Conservation (phyloP, 495 filamentous ascomycete genomes). For the Penicillium antarcticum region DNA sequence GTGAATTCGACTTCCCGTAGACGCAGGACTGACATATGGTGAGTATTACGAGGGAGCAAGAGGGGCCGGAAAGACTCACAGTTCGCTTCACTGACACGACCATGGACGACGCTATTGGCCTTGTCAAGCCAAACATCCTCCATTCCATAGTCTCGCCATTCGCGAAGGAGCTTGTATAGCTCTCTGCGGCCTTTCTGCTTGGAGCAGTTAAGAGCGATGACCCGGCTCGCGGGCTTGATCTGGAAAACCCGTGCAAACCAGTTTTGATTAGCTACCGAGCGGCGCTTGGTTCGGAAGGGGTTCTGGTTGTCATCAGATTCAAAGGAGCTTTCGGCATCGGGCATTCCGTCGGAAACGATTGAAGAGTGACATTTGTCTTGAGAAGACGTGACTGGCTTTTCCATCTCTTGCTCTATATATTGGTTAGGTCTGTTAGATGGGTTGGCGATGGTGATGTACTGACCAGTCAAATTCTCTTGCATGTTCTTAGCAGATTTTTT, state of each 20-base stretch:
- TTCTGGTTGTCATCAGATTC: slow-evolving; percentile 14
- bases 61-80: slow-evolving; percentile 51
- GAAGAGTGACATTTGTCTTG: slow-evolving; percentile 9
- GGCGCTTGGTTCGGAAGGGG: slow-evolving; percentile 13
- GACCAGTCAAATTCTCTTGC: slow-evolving; percentile 18
- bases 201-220: slow-evolving; percentile 69
- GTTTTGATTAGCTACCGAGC: slow-evolving; percentile 47
- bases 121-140: slow-evolving; percentile 72
- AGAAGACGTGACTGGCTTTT: not conserved
- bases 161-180: slow-evolving; percentile 64
- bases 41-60: slow-evolving; percentile 1
- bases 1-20: slow-evolving; percentile 79
- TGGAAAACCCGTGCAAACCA: slow-evolving; percentile 87
- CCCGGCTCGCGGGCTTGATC: slow-evolving; percentile 74
- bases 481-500: slow-evolving; percentile 25
- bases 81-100: slow-evolving; percentile 69
- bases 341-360: slow-evolving; percentile 12
- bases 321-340: slow-evolving; percentile 14
- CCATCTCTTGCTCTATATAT: slow-evolving; percentile 5
- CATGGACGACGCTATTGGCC: slow-evolving; percentile 67
- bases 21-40: slow-evolving; percentile 52
- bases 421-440: not conserved
- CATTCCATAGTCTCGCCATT: slow-evolving; percentile 80
- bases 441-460: slow-evolving; percentile 7
- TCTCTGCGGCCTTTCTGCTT: slow-evolving; percentile 71